Percentiles rank a stretch among this genome's conserved stretches.
These are phyloP conservation scores for Pichia norvegensis DNA, from an alignment of 1,139 yeast genomes.

Conservation along the genomic window DNA sequence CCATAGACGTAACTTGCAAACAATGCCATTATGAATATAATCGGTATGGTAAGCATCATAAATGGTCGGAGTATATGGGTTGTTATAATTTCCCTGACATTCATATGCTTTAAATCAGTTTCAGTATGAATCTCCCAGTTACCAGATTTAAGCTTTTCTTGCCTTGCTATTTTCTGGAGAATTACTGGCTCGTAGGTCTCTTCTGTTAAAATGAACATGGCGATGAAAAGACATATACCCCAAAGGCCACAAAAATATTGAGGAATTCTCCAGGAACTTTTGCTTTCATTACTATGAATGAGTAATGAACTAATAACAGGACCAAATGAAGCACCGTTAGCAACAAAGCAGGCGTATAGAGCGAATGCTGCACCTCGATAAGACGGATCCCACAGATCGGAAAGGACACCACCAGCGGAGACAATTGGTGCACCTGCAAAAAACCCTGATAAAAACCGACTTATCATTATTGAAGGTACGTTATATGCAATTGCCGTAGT, in stretches of 20 bases:
- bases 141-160: too few relatives aligned
- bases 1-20: slow-evolving; percentile 43
- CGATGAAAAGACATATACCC: slow-evolving; percentile 30
- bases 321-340: slow-evolving; percentile 57
- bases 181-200: too few relatives aligned
- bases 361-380: slow-evolving; percentile 26
- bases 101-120: too few relatives aligned
- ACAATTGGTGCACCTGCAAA: slow-evolving; percentile 53
- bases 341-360: slow-evolving; percentile 47
- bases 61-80: slow-evolving; percentile 38
- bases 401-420: slow-evolving; percentile 51
- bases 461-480: slow-evolving; percentile 43
- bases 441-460: slow-evolving; percentile 47
- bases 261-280: slow-evolving; percentile 37
- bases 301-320: slow-evolving; percentile 51
- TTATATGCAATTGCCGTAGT: slow-evolving; percentile 52
- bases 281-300: slow-evolving; percentile 32
- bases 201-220: too few relatives aligned
- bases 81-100: slow-evolving; percentile 29
- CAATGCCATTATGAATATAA: slow-evolving; percentile 34
- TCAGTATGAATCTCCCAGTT: too few relatives aligned
- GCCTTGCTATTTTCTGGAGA: too few relatives aligned
- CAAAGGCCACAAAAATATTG: slow-evolving; percentile 38
- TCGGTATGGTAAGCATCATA: slow-evolving; percentile 38
- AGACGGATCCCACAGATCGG: slow-evolving; percentile 41